Conservation (phyloP, 2,329 filamentous ascomycete species). For the Diplodia intermedia region DNA sequence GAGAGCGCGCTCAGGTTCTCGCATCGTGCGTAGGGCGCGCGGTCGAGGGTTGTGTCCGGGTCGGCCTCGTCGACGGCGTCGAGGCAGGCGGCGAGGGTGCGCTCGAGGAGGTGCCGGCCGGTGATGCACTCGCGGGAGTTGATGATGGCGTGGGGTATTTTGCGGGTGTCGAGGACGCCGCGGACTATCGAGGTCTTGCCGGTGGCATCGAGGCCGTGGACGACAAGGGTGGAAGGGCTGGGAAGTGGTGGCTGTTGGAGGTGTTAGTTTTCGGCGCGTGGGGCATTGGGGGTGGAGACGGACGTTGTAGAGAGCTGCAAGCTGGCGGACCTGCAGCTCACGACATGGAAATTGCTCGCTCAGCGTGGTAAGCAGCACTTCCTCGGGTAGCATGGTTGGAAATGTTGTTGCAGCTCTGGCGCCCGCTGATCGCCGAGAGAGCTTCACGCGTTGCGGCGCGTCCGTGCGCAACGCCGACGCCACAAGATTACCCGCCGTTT, state of each 20-base stretch:
- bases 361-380: conserved; percentile 46
- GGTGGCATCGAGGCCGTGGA: conserved; percentile 85
- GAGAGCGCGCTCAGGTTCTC: conserved; percentile 80
- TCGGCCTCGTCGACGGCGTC: conserved; percentile 57
- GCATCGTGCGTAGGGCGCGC: conserved; percentile 66
- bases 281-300: conserved; percentile 32
- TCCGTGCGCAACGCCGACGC: conserved; percentile 14
- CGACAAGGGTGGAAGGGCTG: conserved; percentile 74
- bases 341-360: conserved; percentile 51
- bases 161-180: conserved; percentile 63
- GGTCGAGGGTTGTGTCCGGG: conserved; percentile 43
- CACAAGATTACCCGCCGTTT: too few relatives aligned
- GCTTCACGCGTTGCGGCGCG: conserved; percentile 26
- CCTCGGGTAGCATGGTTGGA: conserved; percentile 46
- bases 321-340: conserved; percentile 56
- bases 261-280: conserved; percentile 36
- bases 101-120: conserved; percentile 77
- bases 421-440: background rate
- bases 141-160: conserved; percentile 66
- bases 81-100: conserved; percentile 63
- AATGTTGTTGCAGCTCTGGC: conserved; percentile 7
- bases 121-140: conserved; percentile 80
- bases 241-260: conserved; percentile 65
- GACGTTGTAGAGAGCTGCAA: conserved; percentile 56
- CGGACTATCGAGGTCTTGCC: conserved; percentile 79